These are phyloP conservation scores for Bacidia rubella DNA, from an alignment of 495 filamentous ascomycete genomes.

Conservation along the genomic window DNA sequence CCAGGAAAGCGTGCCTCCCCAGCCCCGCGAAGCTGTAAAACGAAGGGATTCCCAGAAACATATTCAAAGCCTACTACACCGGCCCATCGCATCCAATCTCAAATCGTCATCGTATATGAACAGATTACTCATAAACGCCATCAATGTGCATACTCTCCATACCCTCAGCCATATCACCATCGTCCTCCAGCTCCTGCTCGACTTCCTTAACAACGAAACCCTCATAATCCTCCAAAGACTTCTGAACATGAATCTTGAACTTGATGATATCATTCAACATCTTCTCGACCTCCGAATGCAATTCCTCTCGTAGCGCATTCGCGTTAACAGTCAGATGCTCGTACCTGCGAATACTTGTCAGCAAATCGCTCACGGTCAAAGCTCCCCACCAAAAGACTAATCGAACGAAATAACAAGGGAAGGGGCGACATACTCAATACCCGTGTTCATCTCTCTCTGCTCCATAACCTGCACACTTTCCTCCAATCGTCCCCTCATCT, in stretches of 20 bases:
- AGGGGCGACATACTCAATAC: slow-evolving; percentile 59
- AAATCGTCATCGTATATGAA: neutral
- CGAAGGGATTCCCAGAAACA: no score
- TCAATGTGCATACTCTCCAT: slow-evolving; percentile 5
- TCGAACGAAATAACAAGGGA: neutral
- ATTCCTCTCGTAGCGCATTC: slow-evolving; percentile 73
- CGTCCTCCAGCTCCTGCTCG: slow-evolving; percentile 60
- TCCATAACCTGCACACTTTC: slow-evolving; percentile 88
- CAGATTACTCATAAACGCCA: slow-evolving; percentile 4
- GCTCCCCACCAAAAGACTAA: neutral
- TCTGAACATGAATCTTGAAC: slow-evolving; percentile 95
- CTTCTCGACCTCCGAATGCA: slow-evolving; percentile 90
- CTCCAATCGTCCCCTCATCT: slow-evolving; percentile 73
- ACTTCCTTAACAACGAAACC: slow-evolving; percentile 83
- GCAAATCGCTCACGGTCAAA: neutral
- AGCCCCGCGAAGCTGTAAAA: no score
- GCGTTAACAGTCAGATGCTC: slow-evolving; percentile 79
- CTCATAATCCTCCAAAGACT: slow-evolving; percentile 82
- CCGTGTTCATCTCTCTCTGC: slow-evolving; percentile 90
- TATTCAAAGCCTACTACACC: neutral
- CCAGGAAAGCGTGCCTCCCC: no score
- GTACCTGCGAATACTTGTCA: slow-evolving; percentile 41
- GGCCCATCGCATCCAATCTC: neutral
- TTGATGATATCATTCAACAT: slow-evolving; percentile 96
- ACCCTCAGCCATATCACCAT: slow-evolving; percentile 27